phyloP scores from a whole-genome alignment of 495 filamentous ascomycete species.

The Xylaria telfairii region DNA sequence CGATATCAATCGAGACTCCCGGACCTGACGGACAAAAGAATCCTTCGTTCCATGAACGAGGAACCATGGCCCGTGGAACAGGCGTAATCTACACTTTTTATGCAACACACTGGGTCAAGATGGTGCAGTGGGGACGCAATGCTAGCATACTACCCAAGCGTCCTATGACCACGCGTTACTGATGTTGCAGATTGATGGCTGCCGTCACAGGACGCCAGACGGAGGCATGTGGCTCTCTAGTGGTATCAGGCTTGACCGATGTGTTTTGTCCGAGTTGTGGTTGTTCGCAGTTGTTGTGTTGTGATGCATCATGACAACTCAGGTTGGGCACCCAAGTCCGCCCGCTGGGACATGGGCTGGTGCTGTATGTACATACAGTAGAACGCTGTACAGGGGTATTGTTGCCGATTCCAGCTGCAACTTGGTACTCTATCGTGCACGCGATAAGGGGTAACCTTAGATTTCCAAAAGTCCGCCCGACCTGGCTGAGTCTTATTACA shows the following conservation, averaged over 20 bases:
- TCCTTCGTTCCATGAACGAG: background rate
- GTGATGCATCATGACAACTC: constrained; percentile 18
- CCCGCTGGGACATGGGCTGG: background rate
- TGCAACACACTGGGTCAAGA: background rate
- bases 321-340: background rate
- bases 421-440: too few relatives aligned
- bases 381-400: background rate
- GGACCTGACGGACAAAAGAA: background rate
- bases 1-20: background rate
- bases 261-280: background rate
- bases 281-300: background rate
- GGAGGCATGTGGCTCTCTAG: background rate
- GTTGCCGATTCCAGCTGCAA: too few relatives aligned
- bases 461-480: too few relatives aligned
- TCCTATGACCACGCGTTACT: background rate
- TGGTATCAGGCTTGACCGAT: constrained; percentile 6
- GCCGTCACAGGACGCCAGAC: background rate
- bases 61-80: background rate
- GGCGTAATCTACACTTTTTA: background rate
- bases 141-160: background rate
- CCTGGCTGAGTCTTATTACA: too few relatives aligned
- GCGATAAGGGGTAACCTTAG: too few relatives aligned
- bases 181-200: constrained; percentile 9
- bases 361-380: background rate
- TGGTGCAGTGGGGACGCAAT: background rate